Evolutionary conservation across 805 yeast species (phyloP).

Genomic region (Saccharomyces kudriavzevii): DNA sequence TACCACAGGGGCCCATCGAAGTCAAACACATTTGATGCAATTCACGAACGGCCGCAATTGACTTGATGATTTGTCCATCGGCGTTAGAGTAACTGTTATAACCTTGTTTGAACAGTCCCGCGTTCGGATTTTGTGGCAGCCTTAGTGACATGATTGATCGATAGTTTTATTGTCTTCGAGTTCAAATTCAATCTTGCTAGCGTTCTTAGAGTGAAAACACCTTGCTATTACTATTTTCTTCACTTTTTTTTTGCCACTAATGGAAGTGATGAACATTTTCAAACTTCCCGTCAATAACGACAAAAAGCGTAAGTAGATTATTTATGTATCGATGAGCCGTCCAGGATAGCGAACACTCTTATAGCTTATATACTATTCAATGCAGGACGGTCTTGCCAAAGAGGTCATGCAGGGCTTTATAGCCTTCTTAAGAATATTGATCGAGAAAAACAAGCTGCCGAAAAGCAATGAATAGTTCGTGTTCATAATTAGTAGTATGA

Average conservation of each 20-base stretch:
- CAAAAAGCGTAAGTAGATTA: neutral
- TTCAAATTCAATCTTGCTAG: neutral
- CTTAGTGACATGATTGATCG: conserved; percentile 62
- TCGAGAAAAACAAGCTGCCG: no score
- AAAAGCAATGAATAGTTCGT: no score
- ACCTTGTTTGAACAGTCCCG: conserved; percentile 93
- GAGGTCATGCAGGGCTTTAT: no score
- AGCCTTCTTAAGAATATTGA: no score
- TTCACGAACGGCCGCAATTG: conserved; percentile 90
- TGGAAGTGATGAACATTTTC: neutral
- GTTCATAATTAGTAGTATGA: no score
- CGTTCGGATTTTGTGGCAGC: conserved; percentile 85
- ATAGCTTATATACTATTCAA: no score
- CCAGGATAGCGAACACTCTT: neutral
- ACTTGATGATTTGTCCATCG: conserved; percentile 90
- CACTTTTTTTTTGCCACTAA: neutral
- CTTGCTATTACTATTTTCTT: neutral
- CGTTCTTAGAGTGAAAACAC: neutral
- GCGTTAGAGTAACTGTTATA: conserved; percentile 78
- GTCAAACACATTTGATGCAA: conserved; percentile 86
- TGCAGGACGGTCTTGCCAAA: no score
- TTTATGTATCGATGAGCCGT: neutral
- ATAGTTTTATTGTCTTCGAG: neutral
- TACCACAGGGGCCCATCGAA: conserved; percentile 95
- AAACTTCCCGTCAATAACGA: neutral